Percentiles rank a stretch among this genome's conserved stretches.
phyloP scores from a whole-genome alignment of 257 asterid species.

The Ehretia macrophylla region DNA sequence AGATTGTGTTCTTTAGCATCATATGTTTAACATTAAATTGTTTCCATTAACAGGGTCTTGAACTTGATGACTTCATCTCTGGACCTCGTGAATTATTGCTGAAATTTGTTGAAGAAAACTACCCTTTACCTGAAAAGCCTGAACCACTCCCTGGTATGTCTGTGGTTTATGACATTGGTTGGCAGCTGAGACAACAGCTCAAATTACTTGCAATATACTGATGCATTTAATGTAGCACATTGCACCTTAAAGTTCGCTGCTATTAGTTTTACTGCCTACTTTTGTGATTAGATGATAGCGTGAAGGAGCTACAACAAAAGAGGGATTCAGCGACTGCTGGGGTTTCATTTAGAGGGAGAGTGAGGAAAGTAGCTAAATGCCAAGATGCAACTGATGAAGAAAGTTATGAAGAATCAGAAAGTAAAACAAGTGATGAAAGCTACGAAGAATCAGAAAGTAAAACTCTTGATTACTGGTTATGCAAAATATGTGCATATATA shows the following conservation, averaged over 20 bases:
- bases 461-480: constrained; percentile 7
- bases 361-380: constrained; percentile 72
- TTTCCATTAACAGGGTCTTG: constrained; percentile 55
- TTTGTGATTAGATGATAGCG: constrained; percentile 60
- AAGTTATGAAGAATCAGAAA: too few species aligned
- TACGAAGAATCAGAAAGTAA: constrained; percentile 87
- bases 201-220: not conserved
- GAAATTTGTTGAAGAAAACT: constrained; percentile 93
- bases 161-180: not conserved
- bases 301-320: constrained; percentile 86
- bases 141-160: constrained; percentile 77
- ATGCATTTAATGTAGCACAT: constrained; percentile 12
- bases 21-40: not conserved
- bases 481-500: not conserved
- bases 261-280: not conserved
- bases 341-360: constrained; percentile 79
- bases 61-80: constrained; percentile 95
- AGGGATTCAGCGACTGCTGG: constrained; percentile 77
- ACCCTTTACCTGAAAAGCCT: constrained; percentile 94
- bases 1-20: not conserved
- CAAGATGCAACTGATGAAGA: constrained; percentile 70
- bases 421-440: too few species aligned
- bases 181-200: not conserved
- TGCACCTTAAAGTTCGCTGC: not conserved
- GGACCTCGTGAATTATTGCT: constrained; percentile 97